Base-by-base conservation (phyloP, 495 filamentous ascomycete genomes). In the Daldinia decipiens region DNA sequence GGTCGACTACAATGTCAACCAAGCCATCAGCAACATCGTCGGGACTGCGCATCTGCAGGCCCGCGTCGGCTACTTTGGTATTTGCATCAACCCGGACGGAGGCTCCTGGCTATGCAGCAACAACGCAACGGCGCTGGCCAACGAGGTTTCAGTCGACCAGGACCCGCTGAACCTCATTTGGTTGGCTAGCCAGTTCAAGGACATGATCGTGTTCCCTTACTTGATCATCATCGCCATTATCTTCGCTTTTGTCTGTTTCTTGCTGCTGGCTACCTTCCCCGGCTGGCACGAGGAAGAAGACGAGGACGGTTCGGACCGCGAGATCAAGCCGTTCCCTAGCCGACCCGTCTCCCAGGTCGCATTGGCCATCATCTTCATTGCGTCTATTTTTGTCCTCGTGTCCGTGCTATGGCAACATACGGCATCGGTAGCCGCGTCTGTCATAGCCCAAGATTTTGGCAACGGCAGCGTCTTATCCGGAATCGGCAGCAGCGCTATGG, bases 381-480 rank as follows among this genome's bases (percentile, higher is more conserved):
- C 91, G 12, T 89, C 88, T 47, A 90, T 93, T 76, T 93, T 94
- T 78, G 87, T 93, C 4, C 83, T 94, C 17, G 91, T 94, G 26
- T 90, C 87, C 2, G 89, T 91, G 24, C 77, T 91, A 19, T 91
- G 89, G 89, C 89, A 91, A 76, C 95, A 98, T 76, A 98, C 95
- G 17, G 95, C 95, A 0, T 97, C 94, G 0, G 94, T 98, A 0
- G 95, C 94, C 5, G 95, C 95, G 13, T 92, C 92, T 63, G 93
- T 94, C 50, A 92, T 98, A 65, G 94, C 93, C 0, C 93, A 97
- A 79, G 94, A 97, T 75, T 85, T 98, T 71, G 95, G 91, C n/a
- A 98, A 98, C 79, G 95, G 95, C 17, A 93, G 90, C 72, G 92
- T 98, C 15, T 84, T 87, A 79, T 92, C 90, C 58, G 95, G 95